Base-by-base conservation (phyloP, 1,284 basidiomycete genomes). In the Malassezia brasiliensis region DNA sequence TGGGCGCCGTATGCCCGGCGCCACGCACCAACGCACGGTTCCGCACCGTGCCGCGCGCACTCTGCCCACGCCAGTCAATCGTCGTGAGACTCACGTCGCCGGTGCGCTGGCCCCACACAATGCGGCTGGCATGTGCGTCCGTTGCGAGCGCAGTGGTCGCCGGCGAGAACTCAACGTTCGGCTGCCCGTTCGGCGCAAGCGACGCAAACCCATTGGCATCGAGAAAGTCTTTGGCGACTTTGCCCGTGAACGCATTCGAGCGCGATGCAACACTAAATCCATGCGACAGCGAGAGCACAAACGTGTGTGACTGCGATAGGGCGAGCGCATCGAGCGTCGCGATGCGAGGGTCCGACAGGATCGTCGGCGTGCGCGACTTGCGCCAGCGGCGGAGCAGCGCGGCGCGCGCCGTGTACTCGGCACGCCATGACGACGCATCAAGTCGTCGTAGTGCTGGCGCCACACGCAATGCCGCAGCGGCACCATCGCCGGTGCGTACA, bases 251-350 rank as follows among this genome's bases (percentile, higher is more conserved):
- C 0, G 86, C 84, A 34, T 83, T 75, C 6, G 86, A 87, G 35
- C 87, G 84, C 4, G 85, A 79, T 19, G 88, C 83, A 52, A 86
- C 79, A 30, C 86, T 87, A 60, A 85, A 85, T 39, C 81, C 78
- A 41, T 85, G 74, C 15, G 85, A 87, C 0, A 83, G 80, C 0
- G 82, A 79, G 32, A 90, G 77, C 17, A 90, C 77, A 14, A 81
- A 79, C 5, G 66, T 65, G 32, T 79, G 65, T 48, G 80, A 77
- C 77, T 77, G 86, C 79, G 52, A 84, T 72, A 66, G 50, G 36
- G 69, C 59, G 47, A 74, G 55, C 55, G 60, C 32, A 57, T 66
- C 55, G 59, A 76, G 65, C 55, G 63, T 52, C 32, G 58, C 63
- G 22, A 71, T 63, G 44, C 64, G 63, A 10, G 69, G 62, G n/a